Evolutionary conservation across 169 alveolate species (phyloP), one percentile per base, ranked within the genome.

Genomic region (Eimeria nieschulzi): DNA sequence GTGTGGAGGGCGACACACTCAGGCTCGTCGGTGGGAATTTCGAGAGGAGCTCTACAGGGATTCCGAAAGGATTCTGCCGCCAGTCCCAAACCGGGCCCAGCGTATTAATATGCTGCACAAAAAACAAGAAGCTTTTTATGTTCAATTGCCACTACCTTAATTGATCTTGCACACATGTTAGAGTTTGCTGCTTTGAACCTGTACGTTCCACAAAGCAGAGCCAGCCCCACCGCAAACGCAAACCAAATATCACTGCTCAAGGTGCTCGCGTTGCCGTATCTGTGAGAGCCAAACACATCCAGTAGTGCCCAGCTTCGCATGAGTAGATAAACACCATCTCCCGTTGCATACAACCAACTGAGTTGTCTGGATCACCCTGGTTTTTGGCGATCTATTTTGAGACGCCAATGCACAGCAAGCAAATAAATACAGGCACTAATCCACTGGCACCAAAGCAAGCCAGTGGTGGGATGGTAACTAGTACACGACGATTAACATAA

Each of bases 51-150:
- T 51, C 54, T n/a, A 39, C 21, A 46, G 92, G 92, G 21, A 75
- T 87, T 9, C 63, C 68, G 39, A 72, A 87, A 8, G 92, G 92
- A 33, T 21, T 71, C 26, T 87, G 83, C 7, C 83, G 25, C 92
- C 92, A 87, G 61, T 87, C 87, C 76, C 68, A 70, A n/a, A 53
- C 76, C 19, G 83, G 87, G 3, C 80, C 92, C 10, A 87, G 39
- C 33, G 83, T 70, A 19, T 46, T 33, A 7, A 87, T 66, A 39
- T 73, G 83, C 92, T 87, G 86, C 80, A 73, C 51, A 54, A 26
- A 39, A 19, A 13, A 76, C 59, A 12, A 39, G n/a, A 12, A 72
- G 64, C 53, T 46, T 15, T 5, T 39, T 72, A 72, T 12, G 21
- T 15, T 39, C 15, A 72, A 2, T 72, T 12, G 59, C 59, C 53